Evolutionary conservation across 2,329 filamentous ascomycete species (phyloP).

Genomic region (Penicillium sp.): DNA sequence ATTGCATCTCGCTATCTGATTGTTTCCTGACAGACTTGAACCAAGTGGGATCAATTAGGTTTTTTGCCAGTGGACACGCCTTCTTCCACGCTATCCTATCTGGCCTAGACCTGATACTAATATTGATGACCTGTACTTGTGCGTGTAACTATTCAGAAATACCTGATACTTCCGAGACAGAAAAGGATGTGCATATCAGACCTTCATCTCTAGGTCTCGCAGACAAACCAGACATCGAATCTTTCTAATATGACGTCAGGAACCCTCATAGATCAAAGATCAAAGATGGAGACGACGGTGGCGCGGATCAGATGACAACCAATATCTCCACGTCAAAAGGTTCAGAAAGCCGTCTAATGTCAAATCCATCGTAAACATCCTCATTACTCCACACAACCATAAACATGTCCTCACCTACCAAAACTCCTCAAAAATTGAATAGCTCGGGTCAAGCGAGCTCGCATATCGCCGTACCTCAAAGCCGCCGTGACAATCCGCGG

Average conservation of each 20-base stretch:
- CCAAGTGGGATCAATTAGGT: too few relatives aligned
- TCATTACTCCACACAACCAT: background rate
- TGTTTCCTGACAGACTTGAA: too few relatives aligned
- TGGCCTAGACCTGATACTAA: too few relatives aligned
- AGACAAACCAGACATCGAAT: too few relatives aligned
- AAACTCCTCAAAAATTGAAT: background rate
- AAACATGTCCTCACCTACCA: constrained; percentile 6
- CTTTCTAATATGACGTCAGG: background rate
- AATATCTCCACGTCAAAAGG: background rate
- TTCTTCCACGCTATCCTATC: too few relatives aligned
- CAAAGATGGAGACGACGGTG: background rate
- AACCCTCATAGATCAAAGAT: background rate
- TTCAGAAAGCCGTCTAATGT: background rate
- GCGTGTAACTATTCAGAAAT: too few relatives aligned
- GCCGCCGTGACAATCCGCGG: background rate
- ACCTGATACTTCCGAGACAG: too few relatives aligned
- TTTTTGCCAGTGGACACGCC: too few relatives aligned
- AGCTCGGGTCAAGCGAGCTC: background rate
- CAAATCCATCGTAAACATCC: background rate
- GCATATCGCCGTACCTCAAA: background rate
- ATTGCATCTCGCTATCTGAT: too few relatives aligned
- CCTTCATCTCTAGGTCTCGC: too few relatives aligned
- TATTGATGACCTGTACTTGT: too few relatives aligned
- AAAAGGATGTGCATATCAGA: too few relatives aligned
- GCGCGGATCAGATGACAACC: background rate